Base-by-base conservation (phyloP, 805 yeast genomes). In the Peterozyma toletana region DNA sequence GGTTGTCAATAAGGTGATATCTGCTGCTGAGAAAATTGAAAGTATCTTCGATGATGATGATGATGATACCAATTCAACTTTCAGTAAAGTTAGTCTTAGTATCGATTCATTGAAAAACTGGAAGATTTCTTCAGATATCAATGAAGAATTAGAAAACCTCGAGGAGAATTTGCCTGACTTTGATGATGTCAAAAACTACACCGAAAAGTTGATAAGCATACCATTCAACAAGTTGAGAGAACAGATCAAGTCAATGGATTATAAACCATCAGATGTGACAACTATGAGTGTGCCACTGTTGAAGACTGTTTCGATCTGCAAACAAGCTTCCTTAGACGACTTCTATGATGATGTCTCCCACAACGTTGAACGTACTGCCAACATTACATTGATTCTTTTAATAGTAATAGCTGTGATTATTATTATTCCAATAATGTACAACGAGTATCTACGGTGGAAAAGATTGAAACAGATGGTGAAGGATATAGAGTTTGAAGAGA, bases 61-160 rank as follows among this genome's bases (percentile, higher is more conserved):
- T 36, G 55, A 60, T 27, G 56, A 61, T 21, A 51, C 67, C 2
- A 54, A 61, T n/a, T 49, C 57, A 11, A 54, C 62, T 5, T 49
- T 79, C 13, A 53, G 60, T 3, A 67, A 71, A 21, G 78, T 89
- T 27, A 77, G 80, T 53, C 55, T 84, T 15, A 77, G 89, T 0
- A 68, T 87, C 3, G 55, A 62, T 9, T 62, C 77, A 0, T 62
- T 91, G 50, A 62, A 73, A 49, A 63, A 81, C 47, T 59, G 91
- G 45, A 56, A 74, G 13, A 84, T 93, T 11, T 87, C 96, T 1
- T 53, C 77, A 0, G 62, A 79, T 0, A 79, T 90, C 36, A 75
- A 86, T 50, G 57, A 59, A 1, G 75, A 79, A 29, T 66, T 93
- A 14, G 73, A 75, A 3, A 49, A 55, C 0, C 59, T 89, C 36